phyloP scores from a whole-genome alignment of 305 asterid genomes.

The Striga hermonthica region DNA sequence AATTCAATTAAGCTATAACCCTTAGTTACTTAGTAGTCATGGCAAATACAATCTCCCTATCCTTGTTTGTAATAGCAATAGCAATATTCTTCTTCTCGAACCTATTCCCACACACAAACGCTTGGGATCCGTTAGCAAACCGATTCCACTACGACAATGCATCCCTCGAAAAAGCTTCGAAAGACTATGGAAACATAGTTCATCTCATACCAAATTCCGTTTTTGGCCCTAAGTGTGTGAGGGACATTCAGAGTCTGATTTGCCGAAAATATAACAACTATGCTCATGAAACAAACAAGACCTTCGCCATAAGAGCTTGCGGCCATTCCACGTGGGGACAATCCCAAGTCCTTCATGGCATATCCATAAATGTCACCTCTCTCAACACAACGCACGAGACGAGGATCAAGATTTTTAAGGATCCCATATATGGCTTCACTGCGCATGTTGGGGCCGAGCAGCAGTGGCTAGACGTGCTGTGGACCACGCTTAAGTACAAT shows the following conservation, averaged over 20 bases:
- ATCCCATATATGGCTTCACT: not conserved
- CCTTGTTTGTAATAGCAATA: too few relatives aligned
- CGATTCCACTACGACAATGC: not conserved
- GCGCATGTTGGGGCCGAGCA: not conserved
- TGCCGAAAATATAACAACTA: too few relatives aligned
- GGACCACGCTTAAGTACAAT: not conserved
- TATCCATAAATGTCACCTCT: not conserved
- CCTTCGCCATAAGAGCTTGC: not conserved
- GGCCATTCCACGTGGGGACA: not conserved
- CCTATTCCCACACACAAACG: too few relatives aligned
- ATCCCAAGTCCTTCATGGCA: not conserved
- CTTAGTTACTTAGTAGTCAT: too few relatives aligned
- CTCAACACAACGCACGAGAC: not conserved
- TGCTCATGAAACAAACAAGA: not conserved
- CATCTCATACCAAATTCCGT: not conserved
- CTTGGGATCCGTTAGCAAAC: not conserved
- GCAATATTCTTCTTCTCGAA: too few relatives aligned
- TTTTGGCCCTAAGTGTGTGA: not conserved
- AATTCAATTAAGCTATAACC: too few relatives aligned
- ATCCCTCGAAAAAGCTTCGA: not conserved
- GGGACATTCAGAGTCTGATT: not conserved
- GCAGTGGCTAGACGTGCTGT: not conserved
- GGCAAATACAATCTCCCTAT: too few relatives aligned
- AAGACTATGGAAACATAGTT: slow-evolving; percentile 1
- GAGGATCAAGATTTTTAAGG: not conserved